phyloP scores from a whole-genome alignment of 768 basidiomycete species.

The Tricholoma hemisulphureum region DNA sequence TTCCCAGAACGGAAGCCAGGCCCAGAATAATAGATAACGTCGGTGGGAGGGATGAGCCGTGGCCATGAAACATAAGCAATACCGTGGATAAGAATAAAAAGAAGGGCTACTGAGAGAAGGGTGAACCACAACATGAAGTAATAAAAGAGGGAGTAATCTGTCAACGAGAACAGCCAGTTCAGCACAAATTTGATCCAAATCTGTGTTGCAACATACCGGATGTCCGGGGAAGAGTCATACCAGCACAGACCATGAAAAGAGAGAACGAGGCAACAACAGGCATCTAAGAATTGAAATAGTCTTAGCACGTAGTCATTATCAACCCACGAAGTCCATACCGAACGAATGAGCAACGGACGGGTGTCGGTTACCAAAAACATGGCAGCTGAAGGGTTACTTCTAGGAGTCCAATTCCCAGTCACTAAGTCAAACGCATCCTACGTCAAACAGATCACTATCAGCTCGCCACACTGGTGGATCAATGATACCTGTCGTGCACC shows the following conservation, averaged over 20 bases:
- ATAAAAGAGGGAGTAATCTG: slow-evolving; percentile 83
- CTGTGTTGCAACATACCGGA: slow-evolving; percentile 59
- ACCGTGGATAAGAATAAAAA: slow-evolving; percentile 81
- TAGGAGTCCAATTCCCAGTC: slow-evolving; percentile 88
- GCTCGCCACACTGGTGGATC: background rate
- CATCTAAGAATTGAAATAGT: slow-evolving; percentile 52
- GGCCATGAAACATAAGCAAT: slow-evolving; percentile 97
- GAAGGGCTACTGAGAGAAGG: slow-evolving; percentile 56
- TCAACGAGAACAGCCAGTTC: slow-evolving; percentile 3
- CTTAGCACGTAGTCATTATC: background rate
- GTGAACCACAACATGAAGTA: slow-evolving; percentile 82
- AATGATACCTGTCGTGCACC: slow-evolving; percentile 75
- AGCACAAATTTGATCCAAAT: background rate
- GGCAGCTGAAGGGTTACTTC: slow-evolving; percentile 66
- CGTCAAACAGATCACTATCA: background rate
- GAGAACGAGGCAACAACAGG: slow-evolving; percentile 81
- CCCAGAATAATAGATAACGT: slow-evolving; percentile 84
- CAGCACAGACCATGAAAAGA: slow-evolving; percentile 84
- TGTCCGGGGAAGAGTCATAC: slow-evolving; percentile 80
- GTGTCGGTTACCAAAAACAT: slow-evolving; percentile 73
- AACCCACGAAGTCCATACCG: slow-evolving; percentile 50
- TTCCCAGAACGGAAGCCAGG: slow-evolving; percentile 80
- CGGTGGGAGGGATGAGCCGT: slow-evolving; percentile 77
- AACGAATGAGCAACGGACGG: slow-evolving; percentile 79
- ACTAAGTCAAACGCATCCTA: slow-evolving; percentile 94